Evolutionary conservation across 345 rosid genomes (phyloP).

Genomic region (Brassica cretica): DNA sequence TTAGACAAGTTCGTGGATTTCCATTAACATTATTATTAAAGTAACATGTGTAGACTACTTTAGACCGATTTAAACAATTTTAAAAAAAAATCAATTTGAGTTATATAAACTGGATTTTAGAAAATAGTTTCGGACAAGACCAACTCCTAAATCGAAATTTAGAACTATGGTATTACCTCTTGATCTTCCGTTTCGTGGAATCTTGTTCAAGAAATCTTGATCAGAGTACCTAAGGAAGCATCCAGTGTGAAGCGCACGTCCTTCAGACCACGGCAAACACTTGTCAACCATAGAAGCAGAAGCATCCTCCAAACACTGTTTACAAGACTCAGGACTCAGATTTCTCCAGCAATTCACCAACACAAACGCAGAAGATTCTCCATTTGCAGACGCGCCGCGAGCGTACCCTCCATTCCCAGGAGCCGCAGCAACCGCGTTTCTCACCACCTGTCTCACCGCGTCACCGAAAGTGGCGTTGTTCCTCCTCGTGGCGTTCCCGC

Average conservation of each 20-base stretch:
- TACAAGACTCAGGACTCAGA: slow-evolving; percentile 61
- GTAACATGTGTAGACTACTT: no score
- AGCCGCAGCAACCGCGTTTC: slow-evolving; percentile 47
- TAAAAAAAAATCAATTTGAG: no score
- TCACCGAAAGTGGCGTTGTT: slow-evolving; percentile 40
- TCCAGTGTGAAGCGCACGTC: slow-evolving; percentile 80
- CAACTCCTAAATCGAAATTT: no score
- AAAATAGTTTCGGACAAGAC: no score
- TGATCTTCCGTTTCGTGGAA: slow-evolving; percentile 49
- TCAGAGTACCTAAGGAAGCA: slow-evolving; percentile 90
- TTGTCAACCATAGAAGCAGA: slow-evolving; percentile 48
- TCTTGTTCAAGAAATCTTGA: slow-evolving; percentile 65
- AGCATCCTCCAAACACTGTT: slow-evolving; percentile 69
- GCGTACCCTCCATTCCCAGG: slow-evolving; percentile 54
- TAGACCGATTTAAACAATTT: no score
- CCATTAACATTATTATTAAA: no score
- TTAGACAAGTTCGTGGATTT: no score
- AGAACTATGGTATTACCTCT: slow-evolving; percentile 48
- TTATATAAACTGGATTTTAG: no score
- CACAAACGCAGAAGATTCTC: slow-evolving; percentile 59
- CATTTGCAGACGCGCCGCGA: slow-evolving; percentile 42
- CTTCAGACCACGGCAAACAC: slow-evolving; percentile 90
- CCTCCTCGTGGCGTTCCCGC: slow-evolving; percentile 62
- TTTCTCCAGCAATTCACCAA: slow-evolving; percentile 86
- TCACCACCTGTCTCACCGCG: slow-evolving; percentile 54